Conservation (phyloP, 2,329 filamentous ascomycete genomes). For the Alternaria novae-zelandiae region DNA sequence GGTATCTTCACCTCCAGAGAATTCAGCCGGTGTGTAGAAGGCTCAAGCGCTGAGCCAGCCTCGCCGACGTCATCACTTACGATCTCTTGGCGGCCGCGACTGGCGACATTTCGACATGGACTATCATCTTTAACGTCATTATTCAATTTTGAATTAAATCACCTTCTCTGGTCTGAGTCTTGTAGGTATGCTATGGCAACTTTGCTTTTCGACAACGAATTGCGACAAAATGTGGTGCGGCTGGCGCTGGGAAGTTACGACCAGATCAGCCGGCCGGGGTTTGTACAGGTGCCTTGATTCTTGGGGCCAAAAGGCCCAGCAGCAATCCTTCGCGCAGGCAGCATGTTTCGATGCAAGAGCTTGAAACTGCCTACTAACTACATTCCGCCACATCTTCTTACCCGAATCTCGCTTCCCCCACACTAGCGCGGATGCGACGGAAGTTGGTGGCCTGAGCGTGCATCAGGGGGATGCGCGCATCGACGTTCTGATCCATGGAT, state of each 20-base stretch:
- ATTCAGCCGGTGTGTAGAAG: too few species aligned
- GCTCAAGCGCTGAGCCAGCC: too few species aligned
- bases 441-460: not conserved
- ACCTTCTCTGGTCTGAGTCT: too few species aligned
- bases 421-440: not conserved
- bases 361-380: not conserved
- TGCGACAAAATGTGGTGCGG: not conserved
- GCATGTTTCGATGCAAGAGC: not conserved
- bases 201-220: not conserved
- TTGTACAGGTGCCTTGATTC: not conserved
- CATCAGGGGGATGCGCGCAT: not conserved
- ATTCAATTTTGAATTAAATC: too few species aligned
- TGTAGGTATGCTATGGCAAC: not conserved
- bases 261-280: not conserved
- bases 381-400: not conserved
- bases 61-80: too few species aligned
- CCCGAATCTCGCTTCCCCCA: not conserved
- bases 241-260: not conserved
- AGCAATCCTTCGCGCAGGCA: conserved; percentile 3
- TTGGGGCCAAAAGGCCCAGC: not conserved
- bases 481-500: not conserved
- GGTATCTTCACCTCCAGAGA: too few species aligned
- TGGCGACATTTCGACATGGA: too few species aligned
- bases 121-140: too few species aligned
- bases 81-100: too few species aligned